Base-by-base conservation (phyloP, 768 basidiomycete genomes). In the Candolleomyces aberdarensis region DNA sequence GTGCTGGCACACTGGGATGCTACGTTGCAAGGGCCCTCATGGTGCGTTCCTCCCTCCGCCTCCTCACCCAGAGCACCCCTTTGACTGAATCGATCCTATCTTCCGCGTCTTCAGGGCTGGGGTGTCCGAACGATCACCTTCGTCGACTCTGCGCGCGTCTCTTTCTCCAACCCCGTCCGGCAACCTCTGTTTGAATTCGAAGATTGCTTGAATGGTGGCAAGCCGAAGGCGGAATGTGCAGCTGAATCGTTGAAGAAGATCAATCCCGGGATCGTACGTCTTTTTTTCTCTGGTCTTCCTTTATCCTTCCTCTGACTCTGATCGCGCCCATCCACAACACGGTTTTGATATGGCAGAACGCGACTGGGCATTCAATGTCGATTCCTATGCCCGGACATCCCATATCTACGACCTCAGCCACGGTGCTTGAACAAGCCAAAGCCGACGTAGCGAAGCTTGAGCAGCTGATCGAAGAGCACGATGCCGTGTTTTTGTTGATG, bases 311-410 rank as follows among this genome's bases (percentile, higher is more conserved):
- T 20, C 19, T 40, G 2, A 20, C 26, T 10, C 44, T 40, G 2
- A 15, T 19, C 48, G 1, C 36, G 6, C 36, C 13, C 26, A 3
- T 14, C 3, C 32, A 22, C 13, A n/a, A n/a, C 8, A 44, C 55
- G 29, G 1, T 51, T 9, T 26, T 26, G 49, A 26, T 5, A 26
- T 31, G 6, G 17, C 62, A 97, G 95, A 90, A 95, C 63, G 88
- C 96, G 0, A 82, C 80, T 0, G 96, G 94, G 0, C 77, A 91
- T 64, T 80, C 82, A 10, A 77, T 98, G 2, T 84, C 88, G 9
- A 89, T 98, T 64, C 96, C 96, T 8, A 98, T 99, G 96, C 97
- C 97, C 0, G 97, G 97, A 0, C 97, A 99, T 69, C 96, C 96
- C 0, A 82, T 98, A 59, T 85, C 93, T 3, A 78, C 80, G 0